A percentile compares a stretch with the other conserved stretches of the same genome.
Evolutionary conservation across 371 early-diverging fungal species (phyloP).

Genomic region (Capniomyces stellatus): DNA sequence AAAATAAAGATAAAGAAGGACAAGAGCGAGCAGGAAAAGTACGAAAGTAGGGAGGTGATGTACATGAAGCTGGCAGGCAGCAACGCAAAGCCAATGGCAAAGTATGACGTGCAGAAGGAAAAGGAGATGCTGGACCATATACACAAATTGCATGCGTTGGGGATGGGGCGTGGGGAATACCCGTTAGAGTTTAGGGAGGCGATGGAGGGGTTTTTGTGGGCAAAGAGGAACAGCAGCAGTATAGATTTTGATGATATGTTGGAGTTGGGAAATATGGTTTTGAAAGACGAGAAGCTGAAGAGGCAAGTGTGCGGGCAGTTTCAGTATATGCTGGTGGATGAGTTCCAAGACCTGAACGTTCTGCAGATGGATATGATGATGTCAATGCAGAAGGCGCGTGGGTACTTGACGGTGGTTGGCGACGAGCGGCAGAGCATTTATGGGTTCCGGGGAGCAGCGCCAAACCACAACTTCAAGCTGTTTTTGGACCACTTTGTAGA

Average conservation of each 20-base stretch:
- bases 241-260: slow-evolving; percentile 42
- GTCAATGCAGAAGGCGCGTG: slow-evolving; percentile 15
- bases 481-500: slow-evolving; percentile 26
- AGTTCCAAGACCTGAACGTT: slow-evolving; percentile 46
- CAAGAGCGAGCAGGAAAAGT: slow-evolving; percentile 2
- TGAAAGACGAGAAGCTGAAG: slow-evolving; percentile 12
- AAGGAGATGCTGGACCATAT: slow-evolving; percentile 10
- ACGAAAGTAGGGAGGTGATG: slow-evolving; percentile 4
- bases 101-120: not conserved
- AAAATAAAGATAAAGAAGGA: slow-evolving; percentile 6
- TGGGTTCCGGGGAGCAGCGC: slow-evolving; percentile 38
- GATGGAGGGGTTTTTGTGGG: slow-evolving; percentile 11
- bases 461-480: slow-evolving; percentile 29
- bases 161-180: slow-evolving; percentile 16
- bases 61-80: slow-evolving; percentile 4
- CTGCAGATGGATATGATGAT: slow-evolving; percentile 35
- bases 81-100: not conserved
- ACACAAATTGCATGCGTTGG: slow-evolving; percentile 25
- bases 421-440: slow-evolving; percentile 43
- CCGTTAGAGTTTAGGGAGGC: slow-evolving; percentile 12
- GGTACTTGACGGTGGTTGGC: slow-evolving; percentile 36
- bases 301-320: slow-evolving; percentile 9
- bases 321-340: slow-evolving; percentile 35
- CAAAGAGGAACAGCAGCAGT: slow-evolving; percentile 10
- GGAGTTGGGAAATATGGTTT: slow-evolving; percentile 17